Base-by-base conservation (phyloP, 2,329 filamentous ascomycete species). In the Aureobasidium sp. region DNA sequence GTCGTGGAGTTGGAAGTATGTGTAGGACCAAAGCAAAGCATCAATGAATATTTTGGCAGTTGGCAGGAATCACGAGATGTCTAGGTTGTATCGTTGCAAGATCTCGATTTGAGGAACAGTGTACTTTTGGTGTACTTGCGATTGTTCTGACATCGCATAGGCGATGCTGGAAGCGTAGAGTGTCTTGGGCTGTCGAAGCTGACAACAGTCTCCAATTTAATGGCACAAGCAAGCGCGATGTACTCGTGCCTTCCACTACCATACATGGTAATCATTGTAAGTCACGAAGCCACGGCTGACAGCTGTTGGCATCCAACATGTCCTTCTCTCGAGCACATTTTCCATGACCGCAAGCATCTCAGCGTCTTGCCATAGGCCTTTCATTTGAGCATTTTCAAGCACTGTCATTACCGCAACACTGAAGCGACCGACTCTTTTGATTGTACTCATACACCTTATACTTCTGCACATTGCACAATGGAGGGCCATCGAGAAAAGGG, bases 401-500 rank as follows among this genome's bases (percentile, higher is more conserved):
- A n/a, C n/a, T n/a, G n/a, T n/a, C n/a, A 30, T 30, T 7, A 49
- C 24, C 24, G 21, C 45, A n/a, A n/a, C 44, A 27, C 37, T 16
- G 17, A 25, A 48, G 19, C 29, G 29, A 24, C 29, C 4, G 29
- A 3, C 2, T 22, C 14, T 4, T 11, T 14, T 24, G 22, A 16
- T 27, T 21, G 14, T 3, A 4, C 2, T 7, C 3, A 11, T 27
- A 25, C 16, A 10, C 29, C 21, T 34, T 11, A 7, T 25, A 22
- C 22, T 21, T 27, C 32, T 19, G 21, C 14, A n/a, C 16, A 17
- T n/a, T 7, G 8, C 19, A 7, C 21, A n/a, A 51, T 51, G 48
- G 48, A 51, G 34, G 37, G n/a, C 11, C 48, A 40, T 12, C 35
- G 29, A 10, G 48, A 41, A 2, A 51, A 51, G 19, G 48, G 12